phyloP scores from a whole-genome alignment of 78 protist species.

The Dictyostelium brefeldianum region DNA sequence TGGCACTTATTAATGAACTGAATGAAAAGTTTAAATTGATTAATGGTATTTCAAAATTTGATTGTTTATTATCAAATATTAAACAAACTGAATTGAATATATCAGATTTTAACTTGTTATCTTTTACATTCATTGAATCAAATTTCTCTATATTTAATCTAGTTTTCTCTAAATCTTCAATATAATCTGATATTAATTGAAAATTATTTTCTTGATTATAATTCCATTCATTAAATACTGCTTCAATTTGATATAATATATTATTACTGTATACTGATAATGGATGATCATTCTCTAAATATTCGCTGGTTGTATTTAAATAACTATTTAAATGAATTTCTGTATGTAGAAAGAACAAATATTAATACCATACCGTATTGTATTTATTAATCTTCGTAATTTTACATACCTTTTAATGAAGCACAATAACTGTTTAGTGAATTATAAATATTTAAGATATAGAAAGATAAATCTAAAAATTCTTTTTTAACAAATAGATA shows the following conservation, averaged over 20 bases:
- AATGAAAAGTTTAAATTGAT: conserved; percentile 18
- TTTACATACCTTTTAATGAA: neutral
- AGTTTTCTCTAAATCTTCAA: neutral
- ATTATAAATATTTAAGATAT: neutral
- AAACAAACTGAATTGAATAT: neutral
- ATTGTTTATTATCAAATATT: neutral
- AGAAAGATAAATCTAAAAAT: conserved; percentile 1
- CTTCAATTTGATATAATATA: neutral
- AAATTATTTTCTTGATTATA: neutral
- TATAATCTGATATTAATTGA: neutral
- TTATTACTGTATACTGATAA: neutral
- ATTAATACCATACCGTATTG: too few relatives aligned
- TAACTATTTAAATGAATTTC: neutral
- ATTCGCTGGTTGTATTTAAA: neutral
- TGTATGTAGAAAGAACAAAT: neutral
- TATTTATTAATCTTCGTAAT: too few relatives aligned
- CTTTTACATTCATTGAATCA: neutral
- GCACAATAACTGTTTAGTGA: neutral
- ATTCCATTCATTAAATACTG: neutral
- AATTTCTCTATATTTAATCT: neutral
- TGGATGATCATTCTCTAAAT: neutral
- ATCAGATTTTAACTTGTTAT: neutral
- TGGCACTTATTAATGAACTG: neutral
- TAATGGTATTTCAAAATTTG: conserved; percentile 21
- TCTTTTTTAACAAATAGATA: neutral